These are phyloP conservation scores for Pyricularia pennisetigena DNA, from an alignment of 2,329 filamentous ascomycete species.

Conservation along the genomic window DNA sequence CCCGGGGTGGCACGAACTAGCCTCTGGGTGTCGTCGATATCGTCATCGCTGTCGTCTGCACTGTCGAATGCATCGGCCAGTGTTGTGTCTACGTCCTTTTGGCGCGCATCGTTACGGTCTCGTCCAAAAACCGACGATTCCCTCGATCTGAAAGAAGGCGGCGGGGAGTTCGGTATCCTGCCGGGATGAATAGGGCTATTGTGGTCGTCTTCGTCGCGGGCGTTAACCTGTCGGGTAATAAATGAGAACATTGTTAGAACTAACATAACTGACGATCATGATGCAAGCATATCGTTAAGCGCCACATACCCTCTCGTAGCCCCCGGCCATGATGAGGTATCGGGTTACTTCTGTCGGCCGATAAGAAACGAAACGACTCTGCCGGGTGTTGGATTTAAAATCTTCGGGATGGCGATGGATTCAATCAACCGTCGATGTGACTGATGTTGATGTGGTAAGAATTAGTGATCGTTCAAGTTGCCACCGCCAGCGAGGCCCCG, in stretches of 20 bases:
- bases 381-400: neutral
- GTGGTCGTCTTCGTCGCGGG: constrained; percentile 44
- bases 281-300: neutral
- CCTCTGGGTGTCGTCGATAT: constrained; percentile 73
- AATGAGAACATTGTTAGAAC: constrained; percentile 4
- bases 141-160: constrained; percentile 83
- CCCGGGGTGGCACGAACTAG: constrained; percentile 61
- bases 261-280: constrained; percentile 7
- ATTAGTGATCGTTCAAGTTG: neutral
- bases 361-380: neutral
- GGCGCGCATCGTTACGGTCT: constrained; percentile 20
- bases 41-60: constrained; percentile 65
- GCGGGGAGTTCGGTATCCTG: constrained; percentile 47
- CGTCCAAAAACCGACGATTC: constrained; percentile 55
- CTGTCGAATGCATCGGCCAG: constrained; percentile 89
- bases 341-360: neutral
- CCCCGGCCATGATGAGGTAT: constrained; percentile 33
- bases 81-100: constrained; percentile 56
- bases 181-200: constrained; percentile 15
- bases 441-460: neutral
- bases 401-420: neutral
- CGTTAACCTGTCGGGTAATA: constrained; percentile 36
- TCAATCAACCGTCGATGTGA: neutral
- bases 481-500: neutral
- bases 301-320: constrained; percentile 47